Evolutionary conservation across 768 basidiomycete species (phyloP), one percentile per base, ranked within the genome.

Genomic region (Leccinum olivaceopallidum): DNA sequence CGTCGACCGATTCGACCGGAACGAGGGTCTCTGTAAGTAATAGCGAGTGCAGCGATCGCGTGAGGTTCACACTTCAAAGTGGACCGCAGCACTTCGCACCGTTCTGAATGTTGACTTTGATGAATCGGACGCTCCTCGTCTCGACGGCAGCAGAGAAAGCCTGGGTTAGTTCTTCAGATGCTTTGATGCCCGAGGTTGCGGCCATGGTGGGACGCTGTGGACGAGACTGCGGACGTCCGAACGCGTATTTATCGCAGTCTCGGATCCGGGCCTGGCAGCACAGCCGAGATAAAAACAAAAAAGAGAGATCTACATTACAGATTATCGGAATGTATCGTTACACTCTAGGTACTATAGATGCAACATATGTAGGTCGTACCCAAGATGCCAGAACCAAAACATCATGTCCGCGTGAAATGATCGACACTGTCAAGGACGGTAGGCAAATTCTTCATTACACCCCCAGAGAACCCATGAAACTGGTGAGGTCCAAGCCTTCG

Each of bases 381-480:
- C 22, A 59, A 58, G 60, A 55, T 66, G 30, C 22, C 55, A 53
- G 36, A 63, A 62, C 54, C 59, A 60, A 65, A 64, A 62, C 60
- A 42, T 4, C 60, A 42, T 4, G 60, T 67, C 63, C 58, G 16
- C 47, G 34, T 59, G 58, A 69, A 70, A 72, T 62, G 59, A 64
- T 34, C 12, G 53, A 60, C 44, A 24, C 9, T 32, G 51, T 36
- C 32, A n/a, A 39, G 24, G n/a, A 51, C 18, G 13, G 16, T 10
- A 24, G 48, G 26, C 36, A 42, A 75, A 10, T n/a, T 44, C 44
- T 60, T 66, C 44, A 84, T 24, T 69, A 52, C 75, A 82, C 80
- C 66, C 83, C 84, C 52, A 94, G 78, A n/a, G 92, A 91, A 60
- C 85, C 85, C 87, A 98, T 88, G 78, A 96, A 98, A 70, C 83